These are phyloP conservation scores for Bathelium albidoporum DNA, from an alignment of 495 filamentous ascomycete genomes.

Conservation along the genomic window DNA sequence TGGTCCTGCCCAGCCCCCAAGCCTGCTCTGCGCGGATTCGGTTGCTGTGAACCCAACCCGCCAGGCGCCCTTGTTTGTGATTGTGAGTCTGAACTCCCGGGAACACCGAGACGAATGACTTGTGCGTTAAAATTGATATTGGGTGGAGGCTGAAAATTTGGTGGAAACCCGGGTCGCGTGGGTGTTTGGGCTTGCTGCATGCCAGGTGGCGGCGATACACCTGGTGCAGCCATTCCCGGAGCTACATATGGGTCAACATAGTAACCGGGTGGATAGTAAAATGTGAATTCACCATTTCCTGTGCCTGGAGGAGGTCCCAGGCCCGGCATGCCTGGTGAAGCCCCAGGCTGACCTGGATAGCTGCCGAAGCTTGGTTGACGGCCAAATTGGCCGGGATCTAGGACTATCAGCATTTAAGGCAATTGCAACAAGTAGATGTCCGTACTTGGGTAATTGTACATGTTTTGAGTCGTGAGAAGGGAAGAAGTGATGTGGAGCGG, in stretches of 20 bases:
- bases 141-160: constrained; percentile 83
- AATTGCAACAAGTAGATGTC: constrained; percentile 6
- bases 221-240: constrained; percentile 66
- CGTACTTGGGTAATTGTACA: constrained; percentile 77
- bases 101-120: constrained; percentile 74
- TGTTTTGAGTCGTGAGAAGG: constrained; percentile 30
- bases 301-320: constrained; percentile 49
- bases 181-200: constrained; percentile 61
- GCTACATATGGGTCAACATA: constrained; percentile 40
- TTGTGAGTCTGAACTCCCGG: not conserved
- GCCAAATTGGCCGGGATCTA: constrained; percentile 48
- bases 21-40: constrained; percentile 26
- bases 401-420: not conserved
- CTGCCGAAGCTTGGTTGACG: constrained; percentile 60
- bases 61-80: not conserved
- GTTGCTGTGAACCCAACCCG: not conserved
- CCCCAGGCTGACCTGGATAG: constrained; percentile 50
- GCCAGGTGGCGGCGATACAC: constrained; percentile 66
- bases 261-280: not conserved
- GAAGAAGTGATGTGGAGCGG: not conserved
- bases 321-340: constrained; percentile 42
- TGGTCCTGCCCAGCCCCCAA: constrained; percentile 48
- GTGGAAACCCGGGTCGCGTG: constrained; percentile 66
- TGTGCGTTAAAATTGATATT: constrained; percentile 98
- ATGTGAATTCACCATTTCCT: constrained; percentile 1